Evolutionary conservation across 495 filamentous ascomycete genomes (phyloP).

Genomic region (Pyrenula aspistea): DNA sequence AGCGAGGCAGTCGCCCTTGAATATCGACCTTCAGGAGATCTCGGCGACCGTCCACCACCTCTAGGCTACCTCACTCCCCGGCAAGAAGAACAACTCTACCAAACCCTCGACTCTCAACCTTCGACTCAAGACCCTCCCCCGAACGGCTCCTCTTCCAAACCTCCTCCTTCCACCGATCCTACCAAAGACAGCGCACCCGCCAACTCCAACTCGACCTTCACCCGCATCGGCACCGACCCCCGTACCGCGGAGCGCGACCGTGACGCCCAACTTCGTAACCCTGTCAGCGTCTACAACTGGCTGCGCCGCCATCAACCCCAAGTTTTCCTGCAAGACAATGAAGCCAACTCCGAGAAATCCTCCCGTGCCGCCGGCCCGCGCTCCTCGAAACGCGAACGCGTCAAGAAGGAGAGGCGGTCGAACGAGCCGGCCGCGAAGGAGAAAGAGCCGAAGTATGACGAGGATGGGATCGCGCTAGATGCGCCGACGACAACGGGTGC

Average conservation of each 20-base stretch:
- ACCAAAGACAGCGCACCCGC: neutral
- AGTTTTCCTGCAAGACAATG: slow-evolving; percentile 72
- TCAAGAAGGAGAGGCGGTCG: slow-evolving; percentile 14
- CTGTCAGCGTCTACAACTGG: slow-evolving; percentile 84
- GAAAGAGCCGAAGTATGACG: slow-evolving; percentile 37
- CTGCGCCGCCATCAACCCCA: slow-evolving; percentile 70
- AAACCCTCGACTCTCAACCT: slow-evolving; percentile 49
- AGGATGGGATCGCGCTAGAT: slow-evolving; percentile 34
- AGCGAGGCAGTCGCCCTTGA: slow-evolving; percentile 1
- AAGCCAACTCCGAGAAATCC: slow-evolving; percentile 47
- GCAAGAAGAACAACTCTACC: slow-evolving; percentile 70
- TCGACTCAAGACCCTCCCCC: neutral
- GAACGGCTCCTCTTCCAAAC: neutral
- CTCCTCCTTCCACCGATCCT: neutral
- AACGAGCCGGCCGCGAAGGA: slow-evolving; percentile 30
- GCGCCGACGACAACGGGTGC: slow-evolving; percentile 11
- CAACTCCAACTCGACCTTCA: too few species aligned
- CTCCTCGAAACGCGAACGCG: slow-evolving; percentile 19
- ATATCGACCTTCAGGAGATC: neutral
- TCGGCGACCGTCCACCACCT: neutral
- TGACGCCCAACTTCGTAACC: slow-evolving; percentile 61
- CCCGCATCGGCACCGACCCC: neutral
- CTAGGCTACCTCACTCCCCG: slow-evolving; percentile 58
- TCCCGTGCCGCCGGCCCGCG: slow-evolving; percentile 27
- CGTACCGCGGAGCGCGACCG: slow-evolving; percentile 15